Evolutionary conservation across 148 eudicot species (phyloP).

Genomic region (Rhododendron mucronatum): DNA sequence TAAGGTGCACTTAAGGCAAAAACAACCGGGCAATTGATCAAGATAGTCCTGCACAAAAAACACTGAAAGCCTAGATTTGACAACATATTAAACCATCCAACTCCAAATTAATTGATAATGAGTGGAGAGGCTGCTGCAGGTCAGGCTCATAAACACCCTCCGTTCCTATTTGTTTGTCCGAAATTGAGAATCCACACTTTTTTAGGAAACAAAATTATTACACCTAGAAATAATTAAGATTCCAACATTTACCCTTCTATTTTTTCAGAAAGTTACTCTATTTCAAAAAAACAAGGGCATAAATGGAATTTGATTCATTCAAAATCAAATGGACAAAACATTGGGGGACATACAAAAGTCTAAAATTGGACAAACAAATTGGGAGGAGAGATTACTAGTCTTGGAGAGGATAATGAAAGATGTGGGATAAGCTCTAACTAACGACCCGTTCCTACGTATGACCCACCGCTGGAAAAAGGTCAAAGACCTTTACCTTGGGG

Average conservation of each 20-base stretch:
- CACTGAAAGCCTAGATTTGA: not conserved
- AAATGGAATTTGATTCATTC: too few relatives aligned
- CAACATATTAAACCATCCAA: not conserved
- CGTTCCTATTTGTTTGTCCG: too few relatives aligned
- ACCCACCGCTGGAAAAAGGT: not conserved
- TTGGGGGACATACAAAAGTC: too few relatives aligned
- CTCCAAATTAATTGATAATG: not conserved
- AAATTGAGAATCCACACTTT: too few relatives aligned
- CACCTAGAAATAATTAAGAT: too few relatives aligned
- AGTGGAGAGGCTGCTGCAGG: not conserved
- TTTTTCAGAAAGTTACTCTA: too few relatives aligned
- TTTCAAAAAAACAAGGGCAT: too few relatives aligned
- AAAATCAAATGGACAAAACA: too few relatives aligned
- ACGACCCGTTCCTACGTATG: not conserved
- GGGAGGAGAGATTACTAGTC: too few relatives aligned
- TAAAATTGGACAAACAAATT: too few relatives aligned
- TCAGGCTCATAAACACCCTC: not conserved
- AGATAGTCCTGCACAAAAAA: not conserved
- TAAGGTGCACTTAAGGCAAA: not conserved
- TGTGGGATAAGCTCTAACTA: not conserved
- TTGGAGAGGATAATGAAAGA: not conserved
- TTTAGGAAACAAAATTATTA: too few relatives aligned
- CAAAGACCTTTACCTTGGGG: not conserved
- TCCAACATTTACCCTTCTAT: too few relatives aligned
- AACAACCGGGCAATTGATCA: not conserved